These are phyloP conservation scores for Theileria parva DNA, from an alignment of 169 alveolate species.

Conservation along the genomic window DNA sequence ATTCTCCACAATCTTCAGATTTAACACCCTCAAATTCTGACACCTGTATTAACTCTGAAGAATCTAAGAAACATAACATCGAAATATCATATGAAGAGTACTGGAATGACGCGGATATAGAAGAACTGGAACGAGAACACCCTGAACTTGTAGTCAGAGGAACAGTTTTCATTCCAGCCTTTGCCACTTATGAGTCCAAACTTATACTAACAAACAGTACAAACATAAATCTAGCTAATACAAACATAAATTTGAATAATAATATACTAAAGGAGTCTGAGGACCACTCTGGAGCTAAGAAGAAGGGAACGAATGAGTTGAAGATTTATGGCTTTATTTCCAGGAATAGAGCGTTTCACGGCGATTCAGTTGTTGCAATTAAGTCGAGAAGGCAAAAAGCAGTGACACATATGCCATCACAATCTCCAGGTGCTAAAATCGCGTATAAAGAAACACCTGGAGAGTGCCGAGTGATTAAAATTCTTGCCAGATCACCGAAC, in stretches of 20 bases:
- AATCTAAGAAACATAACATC: not conserved
- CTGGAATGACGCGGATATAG: conserved; percentile 38
- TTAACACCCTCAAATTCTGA: not conserved
- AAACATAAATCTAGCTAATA: not conserved
- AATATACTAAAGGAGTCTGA: not conserved
- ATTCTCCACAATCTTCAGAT: conserved; percentile 6
- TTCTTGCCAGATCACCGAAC: conserved; percentile 27
- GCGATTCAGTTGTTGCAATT: conserved; percentile 73
- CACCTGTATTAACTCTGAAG: not conserved
- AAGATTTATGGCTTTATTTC: conserved; percentile 74
- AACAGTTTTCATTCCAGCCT: conserved; percentile 61
- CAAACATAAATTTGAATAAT: not conserved
- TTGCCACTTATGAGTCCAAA: conserved; percentile 51
- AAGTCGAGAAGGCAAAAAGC: conserved; percentile 58
- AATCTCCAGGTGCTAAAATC: not conserved
- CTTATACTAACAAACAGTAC: conserved; percentile 8
- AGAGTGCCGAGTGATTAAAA: conserved; percentile 48
- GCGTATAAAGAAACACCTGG: not conserved
- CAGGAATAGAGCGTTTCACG: conserved; percentile 77
- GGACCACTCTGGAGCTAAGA: not conserved
- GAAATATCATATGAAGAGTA: conserved; percentile 44
- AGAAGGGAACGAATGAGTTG: conserved; percentile 8
- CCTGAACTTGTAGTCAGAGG: conserved; percentile 61
- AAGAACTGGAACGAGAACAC: conserved; percentile 11
- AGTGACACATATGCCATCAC: not conserved